Base-by-base conservation (phyloP, 2,329 filamentous ascomycete genomes). In the Arthrinium phaeospermum region DNA sequence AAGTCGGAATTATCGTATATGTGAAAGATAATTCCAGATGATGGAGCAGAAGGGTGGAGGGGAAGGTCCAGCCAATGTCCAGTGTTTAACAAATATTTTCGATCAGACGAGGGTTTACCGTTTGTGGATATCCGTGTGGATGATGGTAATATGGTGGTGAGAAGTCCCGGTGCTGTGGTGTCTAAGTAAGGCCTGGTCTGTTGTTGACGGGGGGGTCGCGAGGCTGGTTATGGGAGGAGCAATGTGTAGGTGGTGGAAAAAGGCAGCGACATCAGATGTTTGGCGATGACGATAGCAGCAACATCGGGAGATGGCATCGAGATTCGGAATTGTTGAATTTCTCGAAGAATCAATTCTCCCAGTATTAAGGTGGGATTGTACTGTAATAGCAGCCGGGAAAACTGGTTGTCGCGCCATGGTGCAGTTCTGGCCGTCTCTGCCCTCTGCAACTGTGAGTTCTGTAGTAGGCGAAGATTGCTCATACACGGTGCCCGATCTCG, bases 281-380 rank as follows among this genome's bases (percentile, higher is more conserved):
- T 14, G 16, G 27, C 8, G 34, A 70, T 53, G 68, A 70, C 46
- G 46, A 70, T 57, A 27, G 27, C 68, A 44, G 30, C 30, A 41
- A 19, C 68, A 57, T 70, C 68, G 47, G 37, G 30, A 47, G 68
- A 70, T 70, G 47, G 47, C 68, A 70, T 70, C 68, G 68, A 70
- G 68, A 70, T 70, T 70, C 68, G 68, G 57, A 47, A 70, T 70
- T n/a, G 46, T 24, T 41, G 68, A 30, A 19, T 27, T n/a, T 53
- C 14, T 14, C 44, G 49, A 57, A 57, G 37, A 37, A 13, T 24
- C 68, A 37, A 51, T 41, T 19, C n/a, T n/a, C 1, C 19, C 37
- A 57, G 24, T 41, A 27, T 22, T 41, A 70, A 22, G 34, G n/a
- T 37, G 27, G 68, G 3, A 41, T 24, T 22, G 37, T 41, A 4